These are phyloP conservation scores for Arabis alpina DNA, from an alignment of 345 rosid species.

Conservation along the genomic window DNA sequence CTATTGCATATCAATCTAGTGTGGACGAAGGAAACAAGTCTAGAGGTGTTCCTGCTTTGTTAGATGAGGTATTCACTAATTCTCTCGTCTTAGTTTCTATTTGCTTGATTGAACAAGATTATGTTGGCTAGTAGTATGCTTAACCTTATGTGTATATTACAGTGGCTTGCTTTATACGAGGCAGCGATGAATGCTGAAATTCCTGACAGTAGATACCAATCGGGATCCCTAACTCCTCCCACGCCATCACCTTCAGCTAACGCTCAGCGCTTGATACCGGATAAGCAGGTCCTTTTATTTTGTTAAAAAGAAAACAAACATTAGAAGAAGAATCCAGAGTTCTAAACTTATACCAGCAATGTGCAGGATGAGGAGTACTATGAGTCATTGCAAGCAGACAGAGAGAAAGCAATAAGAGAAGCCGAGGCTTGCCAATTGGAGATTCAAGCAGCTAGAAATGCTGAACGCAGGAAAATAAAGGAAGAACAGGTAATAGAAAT, in stretches of 20 bases:
- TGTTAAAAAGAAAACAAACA: neutral
- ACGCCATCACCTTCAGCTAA: conserved; percentile 75
- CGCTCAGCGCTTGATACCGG: conserved; percentile 56
- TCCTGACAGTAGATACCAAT: conserved; percentile 4
- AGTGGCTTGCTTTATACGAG: neutral
- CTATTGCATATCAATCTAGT: neutral
- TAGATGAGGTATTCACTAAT: neutral
- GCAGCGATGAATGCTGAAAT: neutral
- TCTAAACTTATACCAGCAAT: too few relatives aligned
- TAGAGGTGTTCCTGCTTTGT: neutral
- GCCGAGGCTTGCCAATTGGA: neutral
- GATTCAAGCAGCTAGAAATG: too few relatives aligned
- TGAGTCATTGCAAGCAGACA: too few relatives aligned
- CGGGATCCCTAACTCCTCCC: conserved; percentile 50
- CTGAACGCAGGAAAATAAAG: neutral
- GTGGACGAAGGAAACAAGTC: neutral
- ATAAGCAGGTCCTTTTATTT: neutral
- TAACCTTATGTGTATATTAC: neutral
- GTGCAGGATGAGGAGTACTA: too few relatives aligned
- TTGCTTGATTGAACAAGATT: neutral
- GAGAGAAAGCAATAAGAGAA: too few relatives aligned
- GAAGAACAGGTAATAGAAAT: neutral
- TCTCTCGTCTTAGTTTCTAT: neutral
- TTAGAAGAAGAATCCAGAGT: too few relatives aligned
- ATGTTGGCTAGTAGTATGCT: neutral